Evolutionary conservation across 2,329 filamentous ascomycete species (phyloP), one percentile per base, ranked within the genome.

Genomic region (Pochonia chlamydosporia): DNA sequence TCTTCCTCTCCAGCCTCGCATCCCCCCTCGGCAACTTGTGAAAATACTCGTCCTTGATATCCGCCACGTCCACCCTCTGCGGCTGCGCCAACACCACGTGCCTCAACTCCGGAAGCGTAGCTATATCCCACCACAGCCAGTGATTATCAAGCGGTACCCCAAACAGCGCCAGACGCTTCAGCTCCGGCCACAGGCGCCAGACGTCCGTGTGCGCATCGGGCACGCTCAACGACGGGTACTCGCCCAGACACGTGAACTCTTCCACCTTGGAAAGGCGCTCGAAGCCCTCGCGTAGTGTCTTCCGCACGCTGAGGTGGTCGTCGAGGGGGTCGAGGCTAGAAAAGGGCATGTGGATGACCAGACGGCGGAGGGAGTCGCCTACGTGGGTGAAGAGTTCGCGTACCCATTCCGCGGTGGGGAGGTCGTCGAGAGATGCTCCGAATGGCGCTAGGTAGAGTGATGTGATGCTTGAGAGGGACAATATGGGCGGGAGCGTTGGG

Each of bases 321-420:
- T 73, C 64, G 21, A 66, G 61, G 2, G 64, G 66, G 24, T 69
- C 64, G 14, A 75, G 58, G 44, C 61, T 71, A 20, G 67, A 61
- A 40, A 76, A 68, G 6, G 74, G 73, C 52, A 77, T 74, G 48
- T 73, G 63, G 36, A 78, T 65, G 40, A 76, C 63, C 6, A 78
- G 63, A 18, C 70, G 68, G 37, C 59, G 64, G 39, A 79, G 63
- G 6, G 67, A 66, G 18, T 57, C 53, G 42, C 62, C 62, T 25
- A 72, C 60, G 48, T 67, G 62, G 47, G 59, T 64, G 42, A 78
- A 64, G 2, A 78, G 61, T 37, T 71, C 65, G 5, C 65, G 63
- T 31, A 71, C 63, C 63, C 63, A 67, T 18, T 54, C 54, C 1
- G 71, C 69, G 18, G 64, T 67, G 5, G 64, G 63, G 46, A 63